Conservation (phyloP, 2,329 filamentous ascomycete genomes). For the Botrytis cinerea region DNA sequence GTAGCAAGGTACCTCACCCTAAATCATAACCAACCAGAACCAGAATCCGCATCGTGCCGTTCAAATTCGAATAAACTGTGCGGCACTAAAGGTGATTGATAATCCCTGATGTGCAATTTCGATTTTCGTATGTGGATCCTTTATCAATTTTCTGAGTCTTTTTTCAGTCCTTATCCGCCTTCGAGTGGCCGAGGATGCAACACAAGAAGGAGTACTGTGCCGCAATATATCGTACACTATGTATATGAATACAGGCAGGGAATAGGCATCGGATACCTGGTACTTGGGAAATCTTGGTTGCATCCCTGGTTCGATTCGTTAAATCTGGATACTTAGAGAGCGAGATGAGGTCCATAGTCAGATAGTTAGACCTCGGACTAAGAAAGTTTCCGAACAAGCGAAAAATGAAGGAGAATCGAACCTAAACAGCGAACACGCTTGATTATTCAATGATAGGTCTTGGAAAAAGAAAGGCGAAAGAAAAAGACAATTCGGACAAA, state of each 20-base stretch:
- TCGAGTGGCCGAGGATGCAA: not conserved
- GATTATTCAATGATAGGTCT: not conserved
- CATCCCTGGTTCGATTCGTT: not conserved
- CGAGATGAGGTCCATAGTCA: not conserved
- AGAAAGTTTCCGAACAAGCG: not conserved
- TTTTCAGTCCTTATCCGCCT: not conserved
- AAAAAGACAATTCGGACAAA: not conserved
- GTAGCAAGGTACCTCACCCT: not conserved
- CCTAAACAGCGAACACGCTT: not conserved
- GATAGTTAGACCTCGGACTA: not conserved
- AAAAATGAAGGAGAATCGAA: conserved; percentile 2
- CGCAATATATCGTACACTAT: not conserved
- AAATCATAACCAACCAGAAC: not conserved
- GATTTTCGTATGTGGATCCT: not conserved
- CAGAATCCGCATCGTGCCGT: not conserved
- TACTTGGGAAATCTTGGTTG: not conserved
- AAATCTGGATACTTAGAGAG: not conserved
- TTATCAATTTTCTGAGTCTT: not conserved
- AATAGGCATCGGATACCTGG: not conserved
- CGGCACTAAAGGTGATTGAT: not conserved
- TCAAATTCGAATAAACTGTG: not conserved
- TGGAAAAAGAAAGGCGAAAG: not conserved
- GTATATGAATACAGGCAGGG: not conserved
- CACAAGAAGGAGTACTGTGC: not conserved
- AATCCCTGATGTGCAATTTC: not conserved